Evolutionary conservation across 2,329 filamentous ascomycete genomes (phyloP), one percentile per base, ranked within the genome.

Genomic region (Cladosporium halotolerans): DNA sequence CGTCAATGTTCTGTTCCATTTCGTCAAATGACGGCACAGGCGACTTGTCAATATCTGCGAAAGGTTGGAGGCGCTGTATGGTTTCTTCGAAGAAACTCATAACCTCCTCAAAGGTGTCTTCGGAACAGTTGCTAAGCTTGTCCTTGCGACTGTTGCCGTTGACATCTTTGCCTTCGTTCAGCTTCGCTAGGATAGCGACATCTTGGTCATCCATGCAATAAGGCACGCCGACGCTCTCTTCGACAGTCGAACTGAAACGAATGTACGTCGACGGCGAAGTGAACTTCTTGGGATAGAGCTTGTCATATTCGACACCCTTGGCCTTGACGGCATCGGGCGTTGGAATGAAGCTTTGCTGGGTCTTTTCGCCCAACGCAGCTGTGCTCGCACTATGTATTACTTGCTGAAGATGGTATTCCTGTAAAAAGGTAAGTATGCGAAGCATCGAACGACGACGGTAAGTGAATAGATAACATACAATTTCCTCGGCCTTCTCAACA

Each of bases 201-300:
- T 99, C 93, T 66, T 95, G 89, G 60, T 86, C 84, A 28, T 85
- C 91, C 87, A 97, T 92, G 73, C 95, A 90, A 83, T 99, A 99
- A 63, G 85, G 82, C 68, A 86, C 88, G 64, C 88, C 88, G 66
- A 89, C 86, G 64, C 87, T 95, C 72, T 99, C 93, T 73, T 99
- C 93, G 57, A 99, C 92, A 2, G 93, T 99, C 61, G 95, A 92
- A 59, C 93, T 97, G 75, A 95, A 97, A 60, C 92, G 89, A 69
- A 99, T 96, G 73, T 97, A 97, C 57, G 91, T 93, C 57, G 85
- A 84, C 49, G 93, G 90, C 70, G 95, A 86, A 65, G 84, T 81
- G 73, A 92, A 96, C 54, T 78, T 76, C 60, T 81, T 83, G 46
- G 86, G 82, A 69, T 97, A 97, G 63, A 96, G 81, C 65, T 86